A percentile compares a stretch with the other conserved stretches of the same genome.
Evolutionary conservation across 2,329 filamentous ascomycete species (phyloP).

Genomic region (Colletotrichum sp.): DNA sequence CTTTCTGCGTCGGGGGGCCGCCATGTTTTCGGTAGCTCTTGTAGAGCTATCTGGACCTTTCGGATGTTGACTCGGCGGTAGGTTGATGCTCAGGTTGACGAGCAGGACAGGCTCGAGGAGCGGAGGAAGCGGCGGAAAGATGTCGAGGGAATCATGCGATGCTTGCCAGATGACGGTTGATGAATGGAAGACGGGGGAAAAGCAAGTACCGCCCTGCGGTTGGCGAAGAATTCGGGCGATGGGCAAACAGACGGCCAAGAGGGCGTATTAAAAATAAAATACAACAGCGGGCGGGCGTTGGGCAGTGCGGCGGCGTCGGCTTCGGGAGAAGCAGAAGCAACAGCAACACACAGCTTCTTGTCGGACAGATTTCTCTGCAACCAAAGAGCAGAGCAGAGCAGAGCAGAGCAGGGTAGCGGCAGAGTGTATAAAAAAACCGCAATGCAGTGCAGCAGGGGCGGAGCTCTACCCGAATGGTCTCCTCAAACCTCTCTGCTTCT

Average conservation of each 20-base stretch:
- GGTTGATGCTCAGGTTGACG: slow-evolving; percentile 15
- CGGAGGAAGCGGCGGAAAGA: slow-evolving; percentile 11
- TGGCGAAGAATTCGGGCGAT: slow-evolving; percentile 20
- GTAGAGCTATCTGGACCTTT: not conserved
- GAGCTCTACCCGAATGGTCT: slow-evolving; percentile 12
- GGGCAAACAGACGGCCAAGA: slow-evolving; percentile 9
- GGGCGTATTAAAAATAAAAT: slow-evolving; percentile 20
- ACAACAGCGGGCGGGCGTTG: not conserved
- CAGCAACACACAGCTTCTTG: slow-evolving; percentile 7
- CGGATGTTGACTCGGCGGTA: not conserved
- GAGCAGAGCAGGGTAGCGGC: not conserved
- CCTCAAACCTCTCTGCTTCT: slow-evolving; percentile 23
- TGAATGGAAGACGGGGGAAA: slow-evolving; percentile 15
- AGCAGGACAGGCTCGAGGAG: slow-evolving; percentile 12
- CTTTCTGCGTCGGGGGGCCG: slow-evolving; percentile 64
- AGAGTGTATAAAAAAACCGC: not conserved
- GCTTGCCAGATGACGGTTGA: not conserved
- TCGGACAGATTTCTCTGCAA: not conserved
- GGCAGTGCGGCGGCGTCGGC: not conserved
- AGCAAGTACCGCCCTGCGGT: slow-evolving; percentile 21
- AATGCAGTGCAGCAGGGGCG: slow-evolving; percentile 5
- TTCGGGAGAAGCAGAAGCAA: not conserved
- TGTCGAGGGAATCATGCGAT: slow-evolving; percentile 20
- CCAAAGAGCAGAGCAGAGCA: not conserved
- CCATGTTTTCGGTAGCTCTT: slow-evolving; percentile 42